A percentile compares a stretch with the other conserved stretches of the same genome.
phyloP scores from a whole-genome alignment of 163 green algal genomes.

The Trebouxia gelatinosa region DNA sequence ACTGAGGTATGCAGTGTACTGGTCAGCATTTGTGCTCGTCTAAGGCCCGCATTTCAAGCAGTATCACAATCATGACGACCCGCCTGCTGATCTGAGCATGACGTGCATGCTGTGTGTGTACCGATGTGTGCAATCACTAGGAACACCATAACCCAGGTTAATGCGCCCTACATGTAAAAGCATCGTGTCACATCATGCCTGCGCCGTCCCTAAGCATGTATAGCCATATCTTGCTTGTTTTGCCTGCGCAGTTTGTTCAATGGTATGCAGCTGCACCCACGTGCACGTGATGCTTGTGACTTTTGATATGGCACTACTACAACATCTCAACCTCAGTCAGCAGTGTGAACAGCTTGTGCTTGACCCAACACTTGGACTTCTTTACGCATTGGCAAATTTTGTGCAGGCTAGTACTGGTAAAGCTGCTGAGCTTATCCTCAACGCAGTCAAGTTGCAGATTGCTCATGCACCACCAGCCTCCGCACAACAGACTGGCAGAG shows the following conservation, averaged over 20 bases:
- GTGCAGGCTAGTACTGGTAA: conserved; percentile 14
- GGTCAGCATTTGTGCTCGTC: neutral
- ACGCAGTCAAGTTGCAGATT: conserved; percentile 66
- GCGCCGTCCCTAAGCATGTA: too few relatives aligned
- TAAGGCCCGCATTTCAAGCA: neutral
- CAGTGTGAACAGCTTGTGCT: neutral
- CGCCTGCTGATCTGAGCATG: neutral
- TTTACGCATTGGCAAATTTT: neutral
- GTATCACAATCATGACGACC: neutral
- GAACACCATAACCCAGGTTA: neutral
- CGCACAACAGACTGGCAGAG: conserved; percentile 18
- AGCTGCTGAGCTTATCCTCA: conserved; percentile 53
- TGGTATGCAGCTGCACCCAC: neutral
- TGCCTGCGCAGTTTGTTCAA: neutral
- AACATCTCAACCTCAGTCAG: too few relatives aligned
- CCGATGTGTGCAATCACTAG: neutral
- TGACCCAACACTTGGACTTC: neutral
- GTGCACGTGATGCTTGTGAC: neutral
- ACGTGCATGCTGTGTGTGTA: neutral
- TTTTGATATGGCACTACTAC: too few relatives aligned
- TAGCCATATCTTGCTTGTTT: neutral
- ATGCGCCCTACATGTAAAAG: too few relatives aligned
- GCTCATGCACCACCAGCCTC: conserved; percentile 28
- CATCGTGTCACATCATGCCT: too few relatives aligned
- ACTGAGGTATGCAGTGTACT: neutral